Base-by-base conservation (phyloP, 805 yeast species). In the Zygosaccharomyces bailii region DNA sequence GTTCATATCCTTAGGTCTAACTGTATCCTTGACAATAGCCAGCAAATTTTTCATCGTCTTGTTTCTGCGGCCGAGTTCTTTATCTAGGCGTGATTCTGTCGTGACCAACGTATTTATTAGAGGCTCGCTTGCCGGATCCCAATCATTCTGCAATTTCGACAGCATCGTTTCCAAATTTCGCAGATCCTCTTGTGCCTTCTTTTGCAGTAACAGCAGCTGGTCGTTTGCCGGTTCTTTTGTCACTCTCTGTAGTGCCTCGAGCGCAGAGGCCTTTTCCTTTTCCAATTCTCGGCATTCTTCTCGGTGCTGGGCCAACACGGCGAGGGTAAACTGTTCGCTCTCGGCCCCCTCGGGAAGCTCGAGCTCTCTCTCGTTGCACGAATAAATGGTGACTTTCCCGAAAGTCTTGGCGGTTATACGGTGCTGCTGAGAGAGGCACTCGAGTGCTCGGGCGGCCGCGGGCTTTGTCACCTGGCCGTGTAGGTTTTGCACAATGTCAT, bases 401-500 rank as follows among this genome's bases (percentile, higher is more conserved):
- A 71, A 72, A 4, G 62, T 41, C 50, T 74, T 75, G 0, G 63
- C 53, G 0, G 66, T 47, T 21, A 76, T 60, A 42, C 64, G 67
- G 0, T 60, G 63, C 8, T 66, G 58, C 3, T 45, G 49, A 0
- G 63, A 61, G 25, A 76, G 54, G 3, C 50, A 48, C 2, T 73
- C 75, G 29, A 76, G 46, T 0, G 71, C 60, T 45, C 63, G 68
- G 42, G 68, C 65, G 35, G 70, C 66, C 5, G 55, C 56, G 1
- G 66, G 36, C 43, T 72, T 75, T 4, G 58, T 49, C 1, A 73
- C 46, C 30, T 60, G 62, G 30, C 68, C 72, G 40, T 74, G 77
- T 27, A 76, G 48, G 41, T 76, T 76, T 37, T 67, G 65, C 2
- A 71, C 54, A 7, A 76, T 64, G 54, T 76, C 81, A 38, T 70